A percentile compares a stretch with the other conserved stretches of the same genome.
Evolutionary conservation across 208 protist species (phyloP).

Genomic region (Wallacemonas sp.): DNA sequence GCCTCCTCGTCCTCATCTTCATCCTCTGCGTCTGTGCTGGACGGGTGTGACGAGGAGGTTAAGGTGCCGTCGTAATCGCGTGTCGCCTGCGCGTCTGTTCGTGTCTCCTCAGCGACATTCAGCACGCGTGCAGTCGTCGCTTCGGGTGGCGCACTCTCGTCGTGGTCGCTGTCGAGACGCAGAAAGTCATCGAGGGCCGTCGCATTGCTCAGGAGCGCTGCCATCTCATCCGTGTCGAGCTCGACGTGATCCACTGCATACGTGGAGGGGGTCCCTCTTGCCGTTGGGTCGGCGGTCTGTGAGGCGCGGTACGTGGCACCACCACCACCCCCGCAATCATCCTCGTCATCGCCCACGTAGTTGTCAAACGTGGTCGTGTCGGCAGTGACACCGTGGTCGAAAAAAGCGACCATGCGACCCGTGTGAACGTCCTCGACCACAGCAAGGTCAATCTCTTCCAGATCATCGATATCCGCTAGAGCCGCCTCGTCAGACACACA

Average conservation of each 20-base stretch:
- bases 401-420: slow-evolving; percentile 44
- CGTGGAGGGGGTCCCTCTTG: too few species aligned
- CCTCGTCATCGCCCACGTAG: slow-evolving; percentile 25
- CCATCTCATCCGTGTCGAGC: slow-evolving; percentile 2
- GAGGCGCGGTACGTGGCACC: too few species aligned
- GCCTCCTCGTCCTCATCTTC: background rate
- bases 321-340: too few species aligned
- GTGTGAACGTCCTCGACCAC: slow-evolving; percentile 38
- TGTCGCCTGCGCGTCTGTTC: background rate
- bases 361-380: slow-evolving; percentile 55
- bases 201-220: background rate
- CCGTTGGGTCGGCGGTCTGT: too few species aligned
- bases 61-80: too few species aligned
- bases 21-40: background rate
- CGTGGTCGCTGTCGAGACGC: background rate
- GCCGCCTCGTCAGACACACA: background rate
- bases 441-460: slow-evolving; percentile 39
- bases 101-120: too few species aligned
- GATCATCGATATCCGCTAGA: slow-evolving; percentile 4
- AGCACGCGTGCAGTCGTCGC: too few species aligned
- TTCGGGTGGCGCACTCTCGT: too few species aligned
- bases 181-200: slow-evolving; percentile 31
- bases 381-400: slow-evolving; percentile 29
- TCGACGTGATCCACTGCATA: background rate
- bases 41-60: too few species aligned